A percentile compares a stretch with the other conserved stretches of the same genome.
phyloP scores from a whole-genome alignment of 495 filamentous ascomycete species.

The Neurospora discreta region DNA sequence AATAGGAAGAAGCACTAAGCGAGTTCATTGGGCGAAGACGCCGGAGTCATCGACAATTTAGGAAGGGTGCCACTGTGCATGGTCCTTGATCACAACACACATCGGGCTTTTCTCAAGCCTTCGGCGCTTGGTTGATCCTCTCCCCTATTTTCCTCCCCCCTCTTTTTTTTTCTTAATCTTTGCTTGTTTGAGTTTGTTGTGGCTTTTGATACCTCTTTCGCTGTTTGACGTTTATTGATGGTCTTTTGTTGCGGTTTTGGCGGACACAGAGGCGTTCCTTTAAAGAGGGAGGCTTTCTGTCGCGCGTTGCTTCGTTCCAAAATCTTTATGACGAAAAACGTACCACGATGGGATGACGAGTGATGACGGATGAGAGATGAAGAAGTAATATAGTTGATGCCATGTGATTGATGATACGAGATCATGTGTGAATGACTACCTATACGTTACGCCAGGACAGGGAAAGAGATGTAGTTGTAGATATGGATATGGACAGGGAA shows the following conservation, averaged over 20 bases:
- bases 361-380: constrained; percentile 6
- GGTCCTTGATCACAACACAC: too few species aligned
- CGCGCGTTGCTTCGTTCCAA: not conserved
- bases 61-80: too few species aligned
- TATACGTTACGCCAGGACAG: not conserved
- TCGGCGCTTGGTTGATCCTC: not conserved
- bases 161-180: not conserved
- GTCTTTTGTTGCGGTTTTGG: not conserved
- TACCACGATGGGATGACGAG: not conserved
- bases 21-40: not conserved
- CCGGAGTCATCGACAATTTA: not conserved
- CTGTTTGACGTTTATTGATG: not conserved
- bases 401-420: not conserved
- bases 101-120: not conserved
- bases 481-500: not conserved
- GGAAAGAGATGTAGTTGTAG: not conserved
- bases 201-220: constrained; percentile 22
- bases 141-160: not conserved
- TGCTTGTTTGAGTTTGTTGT: not conserved
- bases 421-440: not conserved
- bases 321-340: not conserved
- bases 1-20: not conserved
- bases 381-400: not conserved
- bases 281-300: not conserved
- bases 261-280: not conserved